Evolutionary conservation across 225 moss, liverwort and hornwort species (phyloP).

Genomic region (Marchantia polymorpha): DNA sequence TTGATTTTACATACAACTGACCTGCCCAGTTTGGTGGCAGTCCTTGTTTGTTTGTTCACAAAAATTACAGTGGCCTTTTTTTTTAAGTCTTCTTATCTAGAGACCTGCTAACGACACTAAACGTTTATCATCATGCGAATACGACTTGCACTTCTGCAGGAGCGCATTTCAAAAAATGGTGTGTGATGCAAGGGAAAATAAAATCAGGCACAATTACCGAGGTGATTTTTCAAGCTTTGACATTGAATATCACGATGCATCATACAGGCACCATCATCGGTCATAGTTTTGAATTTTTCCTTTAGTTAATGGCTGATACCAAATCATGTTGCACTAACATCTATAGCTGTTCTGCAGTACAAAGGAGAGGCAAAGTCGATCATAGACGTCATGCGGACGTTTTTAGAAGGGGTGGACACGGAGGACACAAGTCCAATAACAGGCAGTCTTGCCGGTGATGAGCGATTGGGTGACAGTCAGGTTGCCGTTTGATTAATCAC

Average conservation of each 20-base stretch:
- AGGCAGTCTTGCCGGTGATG: neutral
- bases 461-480: neutral
- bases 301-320: neutral
- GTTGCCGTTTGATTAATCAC: neutral
- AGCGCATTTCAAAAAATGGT: conserved; percentile 90
- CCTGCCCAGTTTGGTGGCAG: neutral
- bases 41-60: neutral
- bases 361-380: conserved; percentile 67
- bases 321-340: neutral
- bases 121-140: neutral
- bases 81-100: neutral
- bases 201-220: conserved; percentile 78
- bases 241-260: neutral
- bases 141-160: conserved; percentile 42
- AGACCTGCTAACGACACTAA: neutral
- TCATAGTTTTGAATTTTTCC: no score
- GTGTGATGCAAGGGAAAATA: conserved; percentile 84
- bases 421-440: neutral
- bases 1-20: neutral
- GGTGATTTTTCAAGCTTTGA: conserved; percentile 34
- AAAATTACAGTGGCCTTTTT: neutral
- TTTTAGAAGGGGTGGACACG: conserved; percentile 20
- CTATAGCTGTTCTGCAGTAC: conserved; percentile 45
- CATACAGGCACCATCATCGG: no score
- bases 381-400: conserved; percentile 47